phyloP scores from a whole-genome alignment of 2,329 filamentous ascomycete genomes.

The Diplodia corticola region DNA sequence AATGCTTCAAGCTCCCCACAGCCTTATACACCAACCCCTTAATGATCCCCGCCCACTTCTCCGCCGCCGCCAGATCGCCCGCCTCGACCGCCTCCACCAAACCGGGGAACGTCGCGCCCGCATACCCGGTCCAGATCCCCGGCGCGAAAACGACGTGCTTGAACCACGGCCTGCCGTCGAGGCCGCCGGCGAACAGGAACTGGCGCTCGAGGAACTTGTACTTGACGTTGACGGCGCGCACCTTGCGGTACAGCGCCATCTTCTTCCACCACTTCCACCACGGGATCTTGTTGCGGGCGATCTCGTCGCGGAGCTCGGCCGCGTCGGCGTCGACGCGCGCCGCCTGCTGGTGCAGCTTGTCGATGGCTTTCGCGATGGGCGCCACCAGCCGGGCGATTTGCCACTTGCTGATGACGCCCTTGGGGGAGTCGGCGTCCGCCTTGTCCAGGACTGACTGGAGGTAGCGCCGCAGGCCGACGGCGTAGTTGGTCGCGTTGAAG shows the following conservation, averaged over 20 bases:
- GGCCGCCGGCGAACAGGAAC: conserved; percentile 72
- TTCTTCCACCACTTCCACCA: conserved; percentile 79
- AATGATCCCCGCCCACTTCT: conserved; percentile 48
- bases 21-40: conserved; percentile 38
- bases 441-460: conserved; percentile 43
- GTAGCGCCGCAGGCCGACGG: conserved; percentile 44
- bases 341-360: conserved; percentile 51
- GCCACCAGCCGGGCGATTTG: conserved; percentile 41
- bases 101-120: conserved; percentile 68
- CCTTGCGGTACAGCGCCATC: conserved; percentile 61
- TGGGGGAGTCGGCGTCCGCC: conserved; percentile 26
- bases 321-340: conserved; percentile 54
- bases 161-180: conserved; percentile 84
- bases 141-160: conserved; percentile 95
- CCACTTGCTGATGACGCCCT: conserved; percentile 27
- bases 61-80: conserved; percentile 40
- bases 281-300: conserved; percentile 57
- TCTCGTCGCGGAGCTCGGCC: conserved; percentile 48
- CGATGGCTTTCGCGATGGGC: conserved; percentile 51
- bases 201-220: conserved; percentile 83
- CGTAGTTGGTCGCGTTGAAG: conserved; percentile 51
- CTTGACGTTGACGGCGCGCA: conserved; percentile 70
- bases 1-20: conserved; percentile 34
- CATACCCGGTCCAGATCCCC: conserved; percentile 87
- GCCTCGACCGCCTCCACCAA: conserved; percentile 63